Evolutionary conservation across 2,329 filamentous ascomycete genomes (phyloP), one percentile per base, ranked within the genome.

Genomic region (Fusarium cyanostomum): DNA sequence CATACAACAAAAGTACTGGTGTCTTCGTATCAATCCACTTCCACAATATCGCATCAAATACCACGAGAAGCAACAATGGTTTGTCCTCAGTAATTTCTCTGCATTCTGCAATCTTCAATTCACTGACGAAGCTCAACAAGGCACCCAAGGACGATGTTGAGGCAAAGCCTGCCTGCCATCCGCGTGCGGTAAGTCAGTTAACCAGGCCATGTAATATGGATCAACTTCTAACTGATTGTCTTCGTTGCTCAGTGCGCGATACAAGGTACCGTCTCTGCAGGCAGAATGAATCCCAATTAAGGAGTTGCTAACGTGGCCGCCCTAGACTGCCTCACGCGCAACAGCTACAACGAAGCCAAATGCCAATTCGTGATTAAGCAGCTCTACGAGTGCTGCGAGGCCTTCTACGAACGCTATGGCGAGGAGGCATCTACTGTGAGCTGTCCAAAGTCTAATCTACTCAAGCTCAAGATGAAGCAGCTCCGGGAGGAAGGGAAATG

Each of bases 301-400:
- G 12, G 21, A n/a, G 31, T 26, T 28, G n/a, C 56, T 68, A 18
- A 59, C 34, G 30, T 31, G 21, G 28, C 15, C 28, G 42, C 13
- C n/a, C 28, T 71, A 96, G 92, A 89, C 69, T 99, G 95, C 73
- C 82, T 99, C 62, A 87, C 86, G 42, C 94, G 89, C 77, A 94
- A 94, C 75, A 88, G 87, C 51, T 98, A 91, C 80, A 86, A 96
- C 59, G 93, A 98, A 78, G 87, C 87, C 38, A 96, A 89, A 73
- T 99, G 95, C 77, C 86, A 90, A 72, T 76, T 80, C 15, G 82
- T 92, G 72, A 85, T 99, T 54, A 89, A 94, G 74, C 92, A 92
- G 3, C 81, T 99, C 21, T 99, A 98, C 77, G 90, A 95, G 69
- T 99, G 95, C 78, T 99, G 95, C 77, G 89, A 94, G 71, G 85